These are phyloP conservation scores for Letharia lupina DNA, from an alignment of 495 filamentous ascomycete genomes.

Conservation along the genomic window DNA sequence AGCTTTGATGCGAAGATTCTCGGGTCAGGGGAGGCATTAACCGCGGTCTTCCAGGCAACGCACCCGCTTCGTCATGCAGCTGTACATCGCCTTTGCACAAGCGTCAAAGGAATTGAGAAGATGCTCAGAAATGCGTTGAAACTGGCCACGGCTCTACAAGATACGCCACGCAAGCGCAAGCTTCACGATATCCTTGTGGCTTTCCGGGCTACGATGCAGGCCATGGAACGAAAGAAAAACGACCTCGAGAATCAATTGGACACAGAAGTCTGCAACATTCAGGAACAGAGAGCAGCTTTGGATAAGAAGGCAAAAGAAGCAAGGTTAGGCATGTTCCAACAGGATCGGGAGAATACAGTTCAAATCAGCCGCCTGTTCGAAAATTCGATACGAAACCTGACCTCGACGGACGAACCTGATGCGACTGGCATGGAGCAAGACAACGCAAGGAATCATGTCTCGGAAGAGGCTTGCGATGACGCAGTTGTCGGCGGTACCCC, in stretches of 20 bases:
- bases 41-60: background rate
- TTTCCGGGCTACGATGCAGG: background rate
- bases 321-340: background rate
- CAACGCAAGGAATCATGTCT: background rate
- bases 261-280: background rate
- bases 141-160: background rate
- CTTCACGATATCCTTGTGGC: background rate
- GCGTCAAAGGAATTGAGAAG: background rate
- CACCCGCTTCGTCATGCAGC: constrained; percentile 1
- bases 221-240: background rate
- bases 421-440: background rate
- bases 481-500: background rate
- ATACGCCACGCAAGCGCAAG: background rate
- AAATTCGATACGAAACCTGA: background rate
- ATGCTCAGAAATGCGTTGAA: background rate
- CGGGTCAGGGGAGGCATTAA: background rate
- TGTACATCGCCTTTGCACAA: constrained; percentile 1
- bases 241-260: background rate
- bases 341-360: background rate
- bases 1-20: background rate
- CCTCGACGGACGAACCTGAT: background rate
- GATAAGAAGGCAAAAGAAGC: background rate
- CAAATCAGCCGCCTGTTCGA: background rate
- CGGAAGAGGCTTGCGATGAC: background rate
- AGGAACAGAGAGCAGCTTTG: background rate